Base-by-base conservation (phyloP, 2,329 filamentous ascomycete genomes). In the Stagonosporopsis chrysanthemi region DNA sequence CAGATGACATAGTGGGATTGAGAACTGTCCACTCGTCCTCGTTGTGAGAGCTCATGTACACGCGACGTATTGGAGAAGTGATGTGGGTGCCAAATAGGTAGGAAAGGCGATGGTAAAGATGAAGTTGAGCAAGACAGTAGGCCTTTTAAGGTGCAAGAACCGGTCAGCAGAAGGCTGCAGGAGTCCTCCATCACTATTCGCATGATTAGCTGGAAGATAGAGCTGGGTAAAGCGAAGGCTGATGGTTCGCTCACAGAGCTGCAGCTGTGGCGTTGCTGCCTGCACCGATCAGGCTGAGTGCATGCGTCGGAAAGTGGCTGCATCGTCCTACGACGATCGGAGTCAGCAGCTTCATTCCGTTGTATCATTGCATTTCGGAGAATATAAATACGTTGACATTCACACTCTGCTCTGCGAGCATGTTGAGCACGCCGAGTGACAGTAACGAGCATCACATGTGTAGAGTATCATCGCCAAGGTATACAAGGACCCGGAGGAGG, bases 21-120 rank as follows among this genome's bases (percentile, higher is more conserved):
- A 69, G 54, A 42, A 63, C 17, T 33, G 63, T 61, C 65, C 64
- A 69, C 56, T 65, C 62, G 39, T 62, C 53, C 4, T 65, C 64
- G n/a, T 48, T 55, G 11, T 53, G 35, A n/a, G 58, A 56, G 60
- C 51, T 64, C 65, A 69, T 69, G 48, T 59, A 67, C 22, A 23
- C 15, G 6, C 35, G n/a, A 45, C 31, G 5, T 24, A 17, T 7
- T 3, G 28, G 28, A 15, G 15, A 8, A 44, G 15, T 23, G n/a
- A 29, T 7, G 22, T 31, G 14, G 12, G 23, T 2, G n/a, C 12
- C 14, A 14, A 15, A 15, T 31, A n/a, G 12, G 19, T n/a, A 36
- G 14, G 11, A 28, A 9, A 26, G 4, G 31, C 6, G 17, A 28
- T 41, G 6, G 17, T n/a, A 39, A 24, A 12, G 38, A 24, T 14